Evolutionary conservation across 108 stramenopile species (phyloP).

Genomic region (Thalassiosira profunda): DNA sequence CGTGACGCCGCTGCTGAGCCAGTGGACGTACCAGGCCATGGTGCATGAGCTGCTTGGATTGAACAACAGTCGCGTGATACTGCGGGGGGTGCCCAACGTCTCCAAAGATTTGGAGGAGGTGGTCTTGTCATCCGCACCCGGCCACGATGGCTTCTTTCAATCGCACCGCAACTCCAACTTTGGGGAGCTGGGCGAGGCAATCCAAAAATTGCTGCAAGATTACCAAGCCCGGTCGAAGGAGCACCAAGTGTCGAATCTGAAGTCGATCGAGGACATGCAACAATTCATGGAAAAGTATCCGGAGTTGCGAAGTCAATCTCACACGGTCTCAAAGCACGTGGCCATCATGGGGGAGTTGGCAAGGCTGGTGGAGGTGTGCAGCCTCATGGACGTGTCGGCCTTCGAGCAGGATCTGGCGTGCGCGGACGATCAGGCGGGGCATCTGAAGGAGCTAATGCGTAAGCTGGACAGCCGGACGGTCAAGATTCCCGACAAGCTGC

Average conservation of each 20-base stretch:
- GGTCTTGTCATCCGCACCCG: conserved; percentile 83
- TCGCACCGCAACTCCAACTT: conserved; percentile 96
- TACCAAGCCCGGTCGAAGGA: conserved; percentile 92
- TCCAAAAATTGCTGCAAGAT: conserved; percentile 94
- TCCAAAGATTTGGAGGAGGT: conserved; percentile 97
- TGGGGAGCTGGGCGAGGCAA: conserved; percentile 96
- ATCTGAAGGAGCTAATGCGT: conserved; percentile 90
- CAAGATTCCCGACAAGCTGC: conserved; percentile 96
- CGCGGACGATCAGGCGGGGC: conserved; percentile 90
- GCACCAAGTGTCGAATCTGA: conserved; percentile 76
- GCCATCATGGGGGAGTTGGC: conserved; percentile 98
- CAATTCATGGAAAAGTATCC: conserved; percentile 98
- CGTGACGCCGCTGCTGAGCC: conserved; percentile 97
- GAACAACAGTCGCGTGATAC: conserved; percentile 95
- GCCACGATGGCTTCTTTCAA: conserved; percentile 94
- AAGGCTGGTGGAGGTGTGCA: conserved; percentile 92
- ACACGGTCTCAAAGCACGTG: conserved; percentile 97
- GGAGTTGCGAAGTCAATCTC: conserved; percentile 85
- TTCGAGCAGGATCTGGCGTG: conserved; percentile 99
- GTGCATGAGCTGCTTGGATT: conserved; percentile 99
- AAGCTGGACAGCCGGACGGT: conserved; percentile 80
- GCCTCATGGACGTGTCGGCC: conserved; percentile 97
- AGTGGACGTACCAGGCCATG: conserved; percentile 99
- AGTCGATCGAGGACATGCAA: conserved; percentile 99
- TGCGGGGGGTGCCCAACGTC: conserved; percentile 94